Percentiles rank a stretch among this genome's conserved stretches.
Evolutionary conservation across 2,329 filamentous ascomycete genomes (phyloP).

Genomic region (Penicillium carneum): DNA sequence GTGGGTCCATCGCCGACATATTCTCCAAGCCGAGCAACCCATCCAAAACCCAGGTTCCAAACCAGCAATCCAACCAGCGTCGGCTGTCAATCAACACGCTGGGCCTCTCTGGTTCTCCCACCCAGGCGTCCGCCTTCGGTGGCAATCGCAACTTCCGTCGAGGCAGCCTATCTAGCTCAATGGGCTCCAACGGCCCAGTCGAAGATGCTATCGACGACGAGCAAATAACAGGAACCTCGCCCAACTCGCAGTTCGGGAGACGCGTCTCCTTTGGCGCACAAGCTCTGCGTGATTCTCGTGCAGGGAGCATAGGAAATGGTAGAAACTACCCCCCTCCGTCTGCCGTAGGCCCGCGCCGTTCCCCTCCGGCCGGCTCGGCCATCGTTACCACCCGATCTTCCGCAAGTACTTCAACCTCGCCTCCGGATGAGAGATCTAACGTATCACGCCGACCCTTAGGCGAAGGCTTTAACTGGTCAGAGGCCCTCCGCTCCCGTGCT

Average conservation of each 20-base stretch:
- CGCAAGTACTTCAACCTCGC: slow-evolving; percentile 49
- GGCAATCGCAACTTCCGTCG: slow-evolving; percentile 64
- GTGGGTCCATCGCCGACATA: slow-evolving; percentile 57
- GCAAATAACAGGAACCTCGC: slow-evolving; percentile 71
- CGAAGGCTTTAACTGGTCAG: slow-evolving; percentile 96
- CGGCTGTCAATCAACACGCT: slow-evolving; percentile 77
- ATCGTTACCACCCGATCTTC: slow-evolving; percentile 37
- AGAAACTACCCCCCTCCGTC: slow-evolving; percentile 58
- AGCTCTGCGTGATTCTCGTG: slow-evolving; percentile 73
- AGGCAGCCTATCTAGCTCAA: slow-evolving; percentile 72
- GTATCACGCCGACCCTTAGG: slow-evolving; percentile 64
- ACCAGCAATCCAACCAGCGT: slow-evolving; percentile 59
- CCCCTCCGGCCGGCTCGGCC: slow-evolving; percentile 34
- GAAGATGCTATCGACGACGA: slow-evolving; percentile 67
- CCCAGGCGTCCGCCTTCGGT: slow-evolving; percentile 58
- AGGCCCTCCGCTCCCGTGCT: slow-evolving; percentile 89
- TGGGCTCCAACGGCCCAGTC: slow-evolving; percentile 50
- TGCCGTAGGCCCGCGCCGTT: slow-evolving; percentile 36
- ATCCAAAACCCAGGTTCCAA: slow-evolving; percentile 52
- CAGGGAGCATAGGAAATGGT: slow-evolving; percentile 69
- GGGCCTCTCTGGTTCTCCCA: slow-evolving; percentile 77
- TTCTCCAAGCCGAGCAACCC: slow-evolving; percentile 45
- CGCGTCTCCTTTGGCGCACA: slow-evolving; percentile 90
- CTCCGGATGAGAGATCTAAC: slow-evolving; percentile 53
- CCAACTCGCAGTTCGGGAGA: slow-evolving; percentile 73